These are phyloP conservation scores for Coemansia sp. DNA, from an alignment of 192 early-diverging fungal genomes.

Conservation along the genomic window DNA sequence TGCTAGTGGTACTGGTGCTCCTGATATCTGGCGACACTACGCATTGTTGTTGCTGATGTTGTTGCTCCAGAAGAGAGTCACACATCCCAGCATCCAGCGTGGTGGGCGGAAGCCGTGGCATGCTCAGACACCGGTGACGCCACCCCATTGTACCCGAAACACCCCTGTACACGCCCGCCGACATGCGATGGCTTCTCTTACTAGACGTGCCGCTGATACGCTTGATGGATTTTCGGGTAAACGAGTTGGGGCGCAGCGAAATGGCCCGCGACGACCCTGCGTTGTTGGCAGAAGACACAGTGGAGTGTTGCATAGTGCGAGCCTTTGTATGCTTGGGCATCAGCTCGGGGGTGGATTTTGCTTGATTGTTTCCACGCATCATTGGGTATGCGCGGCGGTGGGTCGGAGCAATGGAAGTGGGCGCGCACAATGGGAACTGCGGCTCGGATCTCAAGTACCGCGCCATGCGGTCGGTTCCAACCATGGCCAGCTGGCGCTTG, in stretches of 20 bases:
- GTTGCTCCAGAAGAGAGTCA: constrained; percentile 32
- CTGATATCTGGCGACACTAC: background rate
- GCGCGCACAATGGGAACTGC: constrained; percentile 33
- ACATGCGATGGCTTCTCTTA: background rate
- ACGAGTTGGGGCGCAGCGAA: constrained; percentile 36
- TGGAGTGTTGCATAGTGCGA: constrained; percentile 7
- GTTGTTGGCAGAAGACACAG: constrained; percentile 1
- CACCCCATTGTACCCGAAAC: background rate
- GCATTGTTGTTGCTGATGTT: background rate
- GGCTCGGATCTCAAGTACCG: constrained; percentile 37
- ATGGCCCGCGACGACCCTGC: constrained; percentile 16
- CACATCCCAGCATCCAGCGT: constrained; percentile 34
- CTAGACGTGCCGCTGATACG: background rate
- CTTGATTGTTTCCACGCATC: constrained; percentile 18
- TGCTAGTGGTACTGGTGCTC: background rate
- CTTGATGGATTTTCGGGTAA: constrained; percentile 10
- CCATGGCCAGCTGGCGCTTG: constrained; percentile 39
- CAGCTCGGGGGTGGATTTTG: constrained; percentile 51
- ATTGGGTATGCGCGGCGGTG: background rate
- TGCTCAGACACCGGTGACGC: constrained; percentile 40
- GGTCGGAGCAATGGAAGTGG: constrained; percentile 19
- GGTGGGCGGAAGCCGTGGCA: constrained; percentile 39
- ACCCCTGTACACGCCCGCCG: background rate
- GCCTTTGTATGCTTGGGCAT: constrained; percentile 18
- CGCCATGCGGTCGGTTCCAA: constrained; percentile 13